Evolutionary conservation across 2,329 filamentous ascomycete species (phyloP).

Genomic region (Pseudogymnoascus sp.): DNA sequence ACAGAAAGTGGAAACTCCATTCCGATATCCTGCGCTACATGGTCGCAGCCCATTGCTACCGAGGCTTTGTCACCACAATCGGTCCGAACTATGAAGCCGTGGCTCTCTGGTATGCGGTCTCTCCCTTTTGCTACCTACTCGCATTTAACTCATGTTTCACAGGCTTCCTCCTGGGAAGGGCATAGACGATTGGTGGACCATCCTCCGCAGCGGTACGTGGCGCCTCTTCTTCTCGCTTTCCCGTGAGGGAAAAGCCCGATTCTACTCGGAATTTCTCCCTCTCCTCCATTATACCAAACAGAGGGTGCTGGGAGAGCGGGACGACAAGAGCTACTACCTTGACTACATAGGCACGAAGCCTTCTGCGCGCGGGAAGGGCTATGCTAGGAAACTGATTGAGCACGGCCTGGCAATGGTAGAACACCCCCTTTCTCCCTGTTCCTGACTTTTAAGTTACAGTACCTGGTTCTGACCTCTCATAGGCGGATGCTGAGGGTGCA

Average conservation of each 20-base stretch:
- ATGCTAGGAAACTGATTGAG: conserved; percentile 61
- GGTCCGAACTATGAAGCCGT: conserved; percentile 71
- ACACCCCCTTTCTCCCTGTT: conserved; percentile 14
- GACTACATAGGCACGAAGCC: conserved; percentile 72
- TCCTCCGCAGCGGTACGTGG: conserved; percentile 70
- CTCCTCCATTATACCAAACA: conserved; percentile 65
- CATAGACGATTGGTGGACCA: conserved; percentile 65
- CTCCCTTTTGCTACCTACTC: not conserved
- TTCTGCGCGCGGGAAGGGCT: conserved; percentile 61
- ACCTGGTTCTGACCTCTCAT: not conserved
- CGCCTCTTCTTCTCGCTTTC: conserved; percentile 67
- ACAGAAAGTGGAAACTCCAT: conserved; percentile 69
- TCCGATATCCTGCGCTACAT: conserved; percentile 70
- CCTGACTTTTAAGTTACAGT: not conserved
- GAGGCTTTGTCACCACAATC: conserved; percentile 65
- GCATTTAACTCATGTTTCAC: conserved; percentile 1
- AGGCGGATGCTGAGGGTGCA: conserved; percentile 60
- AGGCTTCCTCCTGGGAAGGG: conserved; percentile 70
- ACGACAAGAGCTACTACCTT: conserved; percentile 68
- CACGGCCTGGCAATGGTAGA: conserved; percentile 56
- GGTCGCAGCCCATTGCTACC: conserved; percentile 65
- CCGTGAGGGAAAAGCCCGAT: conserved; percentile 61
- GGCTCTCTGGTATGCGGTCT: conserved; percentile 59
- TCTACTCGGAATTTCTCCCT: conserved; percentile 70
- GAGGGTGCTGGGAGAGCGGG: conserved; percentile 57